Base-by-base conservation (phyloP, 1,284 basidiomycete genomes). In the Ustanciosporium gigantosporum region DNA sequence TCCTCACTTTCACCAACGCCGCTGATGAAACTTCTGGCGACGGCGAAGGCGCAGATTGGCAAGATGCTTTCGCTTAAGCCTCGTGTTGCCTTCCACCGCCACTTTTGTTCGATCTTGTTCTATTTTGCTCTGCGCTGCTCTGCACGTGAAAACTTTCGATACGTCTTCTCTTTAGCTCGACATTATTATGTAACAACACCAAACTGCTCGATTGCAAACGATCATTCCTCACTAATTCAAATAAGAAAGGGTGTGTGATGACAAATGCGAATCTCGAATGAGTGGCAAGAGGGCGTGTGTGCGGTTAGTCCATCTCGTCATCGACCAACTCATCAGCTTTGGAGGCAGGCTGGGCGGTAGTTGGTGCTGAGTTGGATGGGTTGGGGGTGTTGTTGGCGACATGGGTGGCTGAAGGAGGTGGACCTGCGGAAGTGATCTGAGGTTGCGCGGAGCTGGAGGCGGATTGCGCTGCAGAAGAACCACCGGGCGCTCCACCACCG, bases 1-100 rank as follows among this genome's bases (percentile, higher is more conserved):
- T 79, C 57, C 51, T 76, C 15, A 53, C 60, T 6, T 75, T 73
- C 41, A 68, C 72, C n/a, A 69, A 60, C 20, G 60, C 57, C 1
- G 31, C 41, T 0, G 46, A 59, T 9, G 51, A 53, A 15, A 55
- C 52, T 23, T 58, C 67, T 17, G 27, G 27, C 2, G 46, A 48
- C 3, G 53, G 29, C 0, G 52, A 68, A 2, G 62, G 53, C 17
- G 70, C 73, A 0, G 75, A 77, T 46, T 61, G 62, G 48, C 71
- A 73, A 34, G 66, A 77, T 50, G 67, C 69, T 2, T 70, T 77
- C 31, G 69, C 65, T 6, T 77, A 44, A 32, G 3, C 23, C 4
- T 24, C 38, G 35, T 9, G 7, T 23, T 19, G 9, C n/a, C 14
- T 16, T 23, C 36, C 32, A 13, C 11, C 27, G 27, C n/a, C n/a